Evolutionary conservation across 2,329 filamentous ascomycete genomes (phyloP).

Genomic region (Hypoxylon sp.): DNA sequence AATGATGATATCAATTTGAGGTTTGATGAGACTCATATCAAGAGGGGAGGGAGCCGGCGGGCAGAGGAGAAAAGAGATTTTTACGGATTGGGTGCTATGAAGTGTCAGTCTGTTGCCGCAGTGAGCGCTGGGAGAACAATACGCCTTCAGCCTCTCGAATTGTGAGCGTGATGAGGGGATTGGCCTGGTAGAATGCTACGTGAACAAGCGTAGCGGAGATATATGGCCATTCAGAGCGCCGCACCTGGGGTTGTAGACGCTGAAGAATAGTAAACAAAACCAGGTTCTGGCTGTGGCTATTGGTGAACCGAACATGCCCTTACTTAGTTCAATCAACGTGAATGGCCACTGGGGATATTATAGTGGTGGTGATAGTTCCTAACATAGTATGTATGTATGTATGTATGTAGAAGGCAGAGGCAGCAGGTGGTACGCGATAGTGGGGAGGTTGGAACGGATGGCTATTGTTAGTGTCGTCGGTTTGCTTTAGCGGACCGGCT

Average conservation of each 20-base stretch:
- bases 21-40: slow-evolving; percentile 42
- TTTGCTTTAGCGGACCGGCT: slow-evolving; percentile 3
- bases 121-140: slow-evolving; percentile 31
- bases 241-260: slow-evolving; percentile 45
- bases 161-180: slow-evolving; percentile 33
- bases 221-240: slow-evolving; percentile 41
- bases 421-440: slow-evolving; percentile 18
- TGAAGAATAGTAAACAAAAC: slow-evolving; percentile 51
- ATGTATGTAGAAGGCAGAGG: slow-evolving; percentile 20
- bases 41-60: slow-evolving; percentile 20
- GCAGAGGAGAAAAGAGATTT: slow-evolving; percentile 21
- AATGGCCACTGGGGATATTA: slow-evolving; percentile 49
- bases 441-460: slow-evolving; percentile 34
- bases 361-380: slow-evolving; percentile 40
- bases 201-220: slow-evolving; percentile 37
- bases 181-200: slow-evolving; percentile 43
- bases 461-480: slow-evolving; percentile 10
- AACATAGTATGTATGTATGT: neutral
- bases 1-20: slow-evolving; percentile 47
- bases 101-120: slow-evolving; percentile 36
- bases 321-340: slow-evolving; percentile 41
- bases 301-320: slow-evolving; percentile 42
- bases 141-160: slow-evolving; percentile 49
- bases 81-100: slow-evolving; percentile 18
- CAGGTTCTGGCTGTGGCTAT: slow-evolving; percentile 40